A percentile compares a stretch with the other conserved stretches of the same genome.
phyloP scores from a whole-genome alignment of 495 filamentous ascomycete species.

The Penicillium robsamsonii region DNA sequence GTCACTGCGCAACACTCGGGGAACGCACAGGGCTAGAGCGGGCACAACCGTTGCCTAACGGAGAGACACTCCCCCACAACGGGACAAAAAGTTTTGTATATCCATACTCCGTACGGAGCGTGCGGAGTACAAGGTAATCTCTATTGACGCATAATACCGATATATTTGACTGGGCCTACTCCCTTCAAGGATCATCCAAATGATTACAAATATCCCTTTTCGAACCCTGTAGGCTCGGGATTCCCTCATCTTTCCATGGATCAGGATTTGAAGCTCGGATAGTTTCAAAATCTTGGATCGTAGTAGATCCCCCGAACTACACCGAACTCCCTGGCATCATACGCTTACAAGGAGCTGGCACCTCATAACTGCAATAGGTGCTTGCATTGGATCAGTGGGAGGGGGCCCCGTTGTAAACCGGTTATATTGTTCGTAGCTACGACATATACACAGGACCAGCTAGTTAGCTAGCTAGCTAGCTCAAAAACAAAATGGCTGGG shows the following conservation, averaged over 20 bases:
- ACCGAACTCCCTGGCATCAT: slow-evolving; percentile 4
- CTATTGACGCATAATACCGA: too few relatives aligned
- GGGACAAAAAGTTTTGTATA: background rate
- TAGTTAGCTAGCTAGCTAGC: background rate
- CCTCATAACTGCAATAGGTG: background rate
- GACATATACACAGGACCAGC: background rate
- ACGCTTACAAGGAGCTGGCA: background rate
- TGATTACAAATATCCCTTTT: background rate
- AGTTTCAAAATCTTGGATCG: slow-evolving; percentile 4
- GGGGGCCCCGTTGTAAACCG: background rate
- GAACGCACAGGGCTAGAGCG: background rate
- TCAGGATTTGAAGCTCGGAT: background rate
- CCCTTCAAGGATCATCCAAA: background rate
- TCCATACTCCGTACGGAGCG: background rate
- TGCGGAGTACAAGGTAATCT: background rate
- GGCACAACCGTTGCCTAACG: slow-evolving; percentile 1
- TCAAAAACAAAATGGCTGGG: background rate
- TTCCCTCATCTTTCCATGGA: background rate
- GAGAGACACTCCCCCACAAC: slow-evolving; percentile 1
- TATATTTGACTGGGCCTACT: background rate
- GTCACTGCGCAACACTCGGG: slow-evolving; percentile 7
- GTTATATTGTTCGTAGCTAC: background rate
- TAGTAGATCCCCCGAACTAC: slow-evolving; percentile 15
- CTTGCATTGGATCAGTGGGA: background rate
- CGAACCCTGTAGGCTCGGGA: background rate